These are phyloP conservation scores for Podospora comata DNA, from an alignment of 495 filamentous ascomycete species.

Conservation along the genomic window DNA sequence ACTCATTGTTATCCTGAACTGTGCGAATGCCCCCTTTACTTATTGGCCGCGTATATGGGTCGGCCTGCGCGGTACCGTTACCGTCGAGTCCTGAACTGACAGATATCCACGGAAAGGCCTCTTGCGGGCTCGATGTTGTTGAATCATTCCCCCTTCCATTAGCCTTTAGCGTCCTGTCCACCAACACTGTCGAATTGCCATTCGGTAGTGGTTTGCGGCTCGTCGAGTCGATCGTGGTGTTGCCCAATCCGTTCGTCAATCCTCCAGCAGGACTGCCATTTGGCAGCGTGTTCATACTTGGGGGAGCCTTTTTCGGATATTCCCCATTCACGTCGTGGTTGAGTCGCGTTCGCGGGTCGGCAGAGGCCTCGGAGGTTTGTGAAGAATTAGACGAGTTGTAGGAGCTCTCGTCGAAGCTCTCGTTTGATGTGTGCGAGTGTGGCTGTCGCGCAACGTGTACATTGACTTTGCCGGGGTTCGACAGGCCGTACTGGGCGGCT, in stretches of 20 bases:
- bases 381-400: constrained; percentile 32
- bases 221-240: constrained; percentile 8
- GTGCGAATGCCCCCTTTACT: constrained; percentile 26
- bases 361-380: constrained; percentile 32
- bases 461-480: constrained; percentile 29
- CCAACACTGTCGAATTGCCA: constrained; percentile 20
- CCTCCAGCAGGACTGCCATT: constrained; percentile 26
- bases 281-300: constrained; percentile 31
- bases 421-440: constrained; percentile 34
- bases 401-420: constrained; percentile 37
- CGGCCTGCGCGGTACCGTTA: constrained; percentile 25
- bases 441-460: constrained; percentile 30
- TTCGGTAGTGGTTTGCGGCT: constrained; percentile 25
- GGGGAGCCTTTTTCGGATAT: constrained; percentile 5
- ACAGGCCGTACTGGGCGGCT: constrained; percentile 32
- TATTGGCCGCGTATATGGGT: constrained; percentile 27
- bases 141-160: constrained; percentile 11
- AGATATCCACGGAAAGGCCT: constrained; percentile 25
- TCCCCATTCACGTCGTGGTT: constrained; percentile 22
- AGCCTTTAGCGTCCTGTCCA: constrained; percentile 25
- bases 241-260: constrained; percentile 8
- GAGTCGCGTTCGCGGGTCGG: constrained; percentile 18
- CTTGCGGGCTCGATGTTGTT: constrained; percentile 12
- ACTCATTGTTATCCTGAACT: constrained; percentile 33
- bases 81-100: constrained; percentile 29